Conservation (phyloP, 768 basidiomycete genomes). For the Postia placenta region DNA sequence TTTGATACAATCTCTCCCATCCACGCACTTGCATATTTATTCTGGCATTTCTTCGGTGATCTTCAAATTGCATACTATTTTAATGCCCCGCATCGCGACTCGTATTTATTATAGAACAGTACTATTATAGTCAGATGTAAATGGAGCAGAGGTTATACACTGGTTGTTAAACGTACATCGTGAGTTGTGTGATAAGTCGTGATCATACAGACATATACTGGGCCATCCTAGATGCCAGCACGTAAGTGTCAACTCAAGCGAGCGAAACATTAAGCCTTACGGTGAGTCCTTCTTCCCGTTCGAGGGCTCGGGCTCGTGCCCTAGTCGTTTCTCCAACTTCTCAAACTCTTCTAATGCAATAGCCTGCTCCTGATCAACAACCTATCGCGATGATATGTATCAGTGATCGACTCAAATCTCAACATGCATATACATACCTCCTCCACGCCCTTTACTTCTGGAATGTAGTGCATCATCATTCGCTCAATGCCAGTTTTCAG, state of each 20-base stretch:
- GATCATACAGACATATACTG: slow-evolving; percentile 78
- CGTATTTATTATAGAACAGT: too few species aligned
- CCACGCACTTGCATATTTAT: too few species aligned
- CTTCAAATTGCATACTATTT: too few species aligned
- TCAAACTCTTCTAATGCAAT: slow-evolving; percentile 84
- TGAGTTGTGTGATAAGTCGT: too few species aligned
- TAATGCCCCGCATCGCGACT: too few species aligned
- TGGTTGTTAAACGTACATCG: too few species aligned
- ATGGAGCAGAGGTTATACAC: too few species aligned
- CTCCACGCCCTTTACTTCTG: slow-evolving; percentile 88
- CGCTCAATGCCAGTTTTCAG: slow-evolving; percentile 96
- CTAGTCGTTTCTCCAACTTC: slow-evolving; percentile 68
- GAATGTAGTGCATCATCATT: slow-evolving; percentile 99
- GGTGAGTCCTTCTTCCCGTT: slow-evolving; percentile 34
- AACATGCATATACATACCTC: slow-evolving; percentile 45
- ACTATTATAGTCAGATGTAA: too few species aligned
- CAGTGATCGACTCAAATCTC: background rate
- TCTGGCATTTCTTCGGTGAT: too few species aligned
- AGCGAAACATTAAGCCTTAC: slow-evolving; percentile 29
- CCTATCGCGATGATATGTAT: slow-evolving; percentile 50
- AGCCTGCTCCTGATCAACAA: slow-evolving; percentile 85
- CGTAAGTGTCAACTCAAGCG: background rate
- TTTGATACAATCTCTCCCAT: too few species aligned
- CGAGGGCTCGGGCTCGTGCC: slow-evolving; percentile 28
- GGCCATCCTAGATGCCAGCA: slow-evolving; percentile 51